phyloP scores from a whole-genome alignment of 2,329 filamentous ascomycete genomes.

The Cladosporium sp. region DNA sequence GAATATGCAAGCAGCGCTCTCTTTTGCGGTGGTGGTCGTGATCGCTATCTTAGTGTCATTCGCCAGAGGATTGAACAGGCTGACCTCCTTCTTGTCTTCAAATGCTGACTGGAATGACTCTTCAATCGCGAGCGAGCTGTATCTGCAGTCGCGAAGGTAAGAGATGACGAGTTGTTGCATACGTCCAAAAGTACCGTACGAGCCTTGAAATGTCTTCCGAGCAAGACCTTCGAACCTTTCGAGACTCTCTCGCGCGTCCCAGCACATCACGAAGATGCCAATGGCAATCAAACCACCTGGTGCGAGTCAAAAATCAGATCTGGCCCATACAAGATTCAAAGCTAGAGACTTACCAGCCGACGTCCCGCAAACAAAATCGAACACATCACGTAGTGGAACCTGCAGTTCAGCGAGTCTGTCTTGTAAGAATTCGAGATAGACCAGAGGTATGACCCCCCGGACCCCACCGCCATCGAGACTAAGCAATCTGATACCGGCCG shows the following conservation, averaged over 20 bases:
- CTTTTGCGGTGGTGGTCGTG: slow-evolving; percentile 30
- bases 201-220: slow-evolving; percentile 26
- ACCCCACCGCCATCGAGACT: slow-evolving; percentile 40
- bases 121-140: slow-evolving; percentile 30
- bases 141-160: slow-evolving; percentile 31
- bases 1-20: slow-evolving; percentile 29
- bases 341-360: slow-evolving; percentile 27
- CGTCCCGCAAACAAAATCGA: slow-evolving; percentile 34
- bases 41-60: slow-evolving; percentile 34
- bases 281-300: slow-evolving; percentile 34
- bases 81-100: slow-evolving; percentile 16
- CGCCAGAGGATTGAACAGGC: slow-evolving; percentile 33
- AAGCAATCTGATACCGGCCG: slow-evolving; percentile 36
- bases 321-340: not conserved
- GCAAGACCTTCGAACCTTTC: slow-evolving; percentile 30
- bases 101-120: slow-evolving; percentile 27
- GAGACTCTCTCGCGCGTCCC: slow-evolving; percentile 26
- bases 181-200: slow-evolving; percentile 20
- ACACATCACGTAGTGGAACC: slow-evolving; percentile 26
- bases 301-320: not conserved
- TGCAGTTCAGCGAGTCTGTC: slow-evolving; percentile 20
- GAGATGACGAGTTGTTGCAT: slow-evolving; percentile 28
- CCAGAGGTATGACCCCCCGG: slow-evolving; percentile 31
- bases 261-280: slow-evolving; percentile 33
- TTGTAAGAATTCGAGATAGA: slow-evolving; percentile 27